These are phyloP conservation scores for Kandelia obovata DNA, from an alignment of 345 rosid genomes.

Conservation along the genomic window DNA sequence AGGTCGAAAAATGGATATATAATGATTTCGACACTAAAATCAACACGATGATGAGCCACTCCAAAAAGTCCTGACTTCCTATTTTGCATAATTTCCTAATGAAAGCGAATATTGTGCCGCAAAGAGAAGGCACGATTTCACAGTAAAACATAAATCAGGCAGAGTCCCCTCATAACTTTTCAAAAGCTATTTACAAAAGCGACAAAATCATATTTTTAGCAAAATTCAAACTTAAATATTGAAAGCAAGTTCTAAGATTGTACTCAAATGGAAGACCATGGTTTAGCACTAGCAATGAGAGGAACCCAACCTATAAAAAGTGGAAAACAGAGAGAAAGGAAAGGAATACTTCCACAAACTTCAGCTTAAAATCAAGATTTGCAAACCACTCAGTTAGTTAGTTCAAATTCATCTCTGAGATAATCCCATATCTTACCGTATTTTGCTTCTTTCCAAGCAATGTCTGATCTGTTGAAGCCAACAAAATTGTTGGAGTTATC, in stretches of 20 bases:
- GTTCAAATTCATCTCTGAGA: constrained; percentile 88
- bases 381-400: constrained; percentile 71
- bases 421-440: constrained; percentile 90
- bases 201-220: too few relatives aligned
- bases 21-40: constrained; percentile 63
- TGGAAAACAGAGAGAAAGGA: neutral
- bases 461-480: constrained; percentile 66
- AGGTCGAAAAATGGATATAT: constrained; percentile 56
- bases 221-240: too few relatives aligned
- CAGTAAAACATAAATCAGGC: neutral
- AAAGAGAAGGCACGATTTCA: constrained; percentile 11
- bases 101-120: constrained; percentile 93
- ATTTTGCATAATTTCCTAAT: constrained; percentile 90
- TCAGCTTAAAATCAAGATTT: constrained; percentile 83
- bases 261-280: too few relatives aligned
- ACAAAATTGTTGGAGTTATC: neutral
- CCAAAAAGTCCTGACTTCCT: constrained; percentile 85
- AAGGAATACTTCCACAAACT: constrained; percentile 77
- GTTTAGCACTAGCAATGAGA: too few relatives aligned
- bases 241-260: too few relatives aligned
- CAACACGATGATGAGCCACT: constrained; percentile 86
- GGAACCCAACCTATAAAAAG: neutral
- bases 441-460: constrained; percentile 97
- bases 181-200: too few relatives aligned
- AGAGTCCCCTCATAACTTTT: neutral